Evolutionary conservation across 108 stramenopile species (phyloP).

Genomic region (Cyclotella baltica): DNA sequence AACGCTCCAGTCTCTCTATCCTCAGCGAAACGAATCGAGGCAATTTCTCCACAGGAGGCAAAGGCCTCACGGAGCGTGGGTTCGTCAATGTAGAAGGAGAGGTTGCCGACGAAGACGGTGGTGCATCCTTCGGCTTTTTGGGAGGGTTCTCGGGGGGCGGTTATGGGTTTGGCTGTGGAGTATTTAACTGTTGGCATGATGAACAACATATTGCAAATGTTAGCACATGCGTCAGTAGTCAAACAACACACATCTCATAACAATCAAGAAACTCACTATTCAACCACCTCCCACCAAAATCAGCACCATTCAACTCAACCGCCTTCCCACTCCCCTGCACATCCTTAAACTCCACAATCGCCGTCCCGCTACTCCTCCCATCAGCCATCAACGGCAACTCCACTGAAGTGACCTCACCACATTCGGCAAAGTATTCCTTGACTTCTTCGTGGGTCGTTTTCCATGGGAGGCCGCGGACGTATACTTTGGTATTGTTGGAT

Average conservation of each 20-base stretch:
- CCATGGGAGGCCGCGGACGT: conserved; percentile 96
- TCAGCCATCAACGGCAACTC: conserved; percentile 92
- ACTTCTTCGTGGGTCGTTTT: conserved; percentile 89
- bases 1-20: conserved; percentile 97
- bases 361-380: conserved; percentile 87
- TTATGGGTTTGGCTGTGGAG: conserved; percentile 68
- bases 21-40: conserved; percentile 90
- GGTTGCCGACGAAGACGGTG: conserved; percentile 97
- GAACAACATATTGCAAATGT: not conserved
- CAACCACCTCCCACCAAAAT: conserved; percentile 93
- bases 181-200: conserved; percentile 61
- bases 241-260: not conserved
- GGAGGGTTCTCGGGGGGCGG: conserved; percentile 60
- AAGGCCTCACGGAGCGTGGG: conserved; percentile 88
- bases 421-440: conserved; percentile 85
- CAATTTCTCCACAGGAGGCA: conserved; percentile 91
- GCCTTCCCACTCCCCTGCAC: conserved; percentile 75
- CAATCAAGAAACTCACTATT: conserved; percentile 43
- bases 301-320: conserved; percentile 86
- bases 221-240: not conserved
- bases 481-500: conserved; percentile 73
- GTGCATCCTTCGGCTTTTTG: conserved; percentile 87
- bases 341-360: conserved; percentile 83
- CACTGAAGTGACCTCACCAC: conserved; percentile 73
- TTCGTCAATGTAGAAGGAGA: conserved; percentile 96